Conservation (phyloP, 83 land plant species). For the Picea mariana region DNA sequence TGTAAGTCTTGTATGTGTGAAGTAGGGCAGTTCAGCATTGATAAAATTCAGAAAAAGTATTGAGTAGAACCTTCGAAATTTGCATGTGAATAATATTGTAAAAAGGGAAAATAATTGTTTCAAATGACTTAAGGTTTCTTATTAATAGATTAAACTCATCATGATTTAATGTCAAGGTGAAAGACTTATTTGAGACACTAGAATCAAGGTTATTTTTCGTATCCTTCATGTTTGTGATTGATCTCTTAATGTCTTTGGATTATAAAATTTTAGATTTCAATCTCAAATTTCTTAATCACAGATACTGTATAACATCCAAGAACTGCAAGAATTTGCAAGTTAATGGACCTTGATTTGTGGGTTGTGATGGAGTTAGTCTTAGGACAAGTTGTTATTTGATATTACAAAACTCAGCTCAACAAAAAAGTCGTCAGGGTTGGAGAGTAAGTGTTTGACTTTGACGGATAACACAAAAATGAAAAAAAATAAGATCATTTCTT, state of each 20-base stretch:
- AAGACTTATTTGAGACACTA: background rate
- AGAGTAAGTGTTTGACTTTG: no score
- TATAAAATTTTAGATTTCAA: background rate
- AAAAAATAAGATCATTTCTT: no score
- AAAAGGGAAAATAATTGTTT: background rate
- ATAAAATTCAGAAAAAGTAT: background rate
- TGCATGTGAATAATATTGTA: background rate
- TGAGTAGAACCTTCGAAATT: background rate
- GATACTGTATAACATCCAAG: background rate
- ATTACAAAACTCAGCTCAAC: no score
- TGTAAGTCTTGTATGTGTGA: background rate
- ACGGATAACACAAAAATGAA: no score
- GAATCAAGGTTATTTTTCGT: background rate
- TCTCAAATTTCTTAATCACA: background rate
- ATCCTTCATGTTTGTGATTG: background rate
- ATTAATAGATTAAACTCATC: background rate
- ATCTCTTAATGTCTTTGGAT: background rate
- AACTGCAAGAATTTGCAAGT: background rate
- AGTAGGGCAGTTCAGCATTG: background rate
- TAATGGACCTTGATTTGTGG: background rate
- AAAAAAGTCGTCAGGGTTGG: no score
- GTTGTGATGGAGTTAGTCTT: background rate
- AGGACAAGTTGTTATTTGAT: no score
- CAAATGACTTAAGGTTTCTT: background rate
- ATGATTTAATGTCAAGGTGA: background rate